Evolutionary conservation across 2,329 filamentous ascomycete species (phyloP).

Genomic region (Exophiala calicioides): DNA sequence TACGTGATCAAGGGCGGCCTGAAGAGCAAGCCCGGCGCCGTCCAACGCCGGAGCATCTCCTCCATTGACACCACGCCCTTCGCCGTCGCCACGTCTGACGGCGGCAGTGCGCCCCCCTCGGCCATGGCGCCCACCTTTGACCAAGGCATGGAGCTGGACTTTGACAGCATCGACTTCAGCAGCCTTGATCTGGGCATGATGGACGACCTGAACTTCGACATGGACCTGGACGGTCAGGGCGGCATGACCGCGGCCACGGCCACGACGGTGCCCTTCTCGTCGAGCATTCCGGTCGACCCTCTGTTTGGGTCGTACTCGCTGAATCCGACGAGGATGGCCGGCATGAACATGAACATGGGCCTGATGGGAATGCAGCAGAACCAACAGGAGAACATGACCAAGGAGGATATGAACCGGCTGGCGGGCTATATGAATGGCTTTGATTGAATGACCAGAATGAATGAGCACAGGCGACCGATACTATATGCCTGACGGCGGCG

Average conservation of each 20-base stretch:
- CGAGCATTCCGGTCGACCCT: constrained; percentile 18
- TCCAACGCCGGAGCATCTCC: constrained; percentile 15
- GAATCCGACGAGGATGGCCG: constrained; percentile 7
- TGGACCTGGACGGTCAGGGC: constrained; percentile 13
- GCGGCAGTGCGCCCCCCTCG: constrained; percentile 18
- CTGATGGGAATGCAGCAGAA: constrained; percentile 6
- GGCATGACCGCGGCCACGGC: not conserved
- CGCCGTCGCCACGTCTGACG: constrained; percentile 9
- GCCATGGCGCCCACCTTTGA: constrained; percentile 17
- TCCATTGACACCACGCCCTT: constrained; percentile 12
- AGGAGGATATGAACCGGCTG: constrained; percentile 22
- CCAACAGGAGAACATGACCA: constrained; percentile 20
- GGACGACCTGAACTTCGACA: constrained; percentile 27
- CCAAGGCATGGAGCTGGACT: constrained; percentile 30
- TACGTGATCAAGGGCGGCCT: constrained; percentile 42
- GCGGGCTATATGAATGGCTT: constrained; percentile 25
- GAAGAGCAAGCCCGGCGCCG: constrained; percentile 37
- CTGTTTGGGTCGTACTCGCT: constrained; percentile 22
- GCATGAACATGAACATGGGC: constrained; percentile 14
- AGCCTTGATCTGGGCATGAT: constrained; percentile 28
- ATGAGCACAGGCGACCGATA: not conserved
- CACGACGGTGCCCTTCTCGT: constrained; percentile 13
- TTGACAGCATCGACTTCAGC: constrained; percentile 31
- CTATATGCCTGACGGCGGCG: no score
- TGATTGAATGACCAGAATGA: constrained; percentile 9